Evolutionary conservation across 495 filamentous ascomycete genomes (phyloP).

Genomic region (Tuber aestivum): DNA sequence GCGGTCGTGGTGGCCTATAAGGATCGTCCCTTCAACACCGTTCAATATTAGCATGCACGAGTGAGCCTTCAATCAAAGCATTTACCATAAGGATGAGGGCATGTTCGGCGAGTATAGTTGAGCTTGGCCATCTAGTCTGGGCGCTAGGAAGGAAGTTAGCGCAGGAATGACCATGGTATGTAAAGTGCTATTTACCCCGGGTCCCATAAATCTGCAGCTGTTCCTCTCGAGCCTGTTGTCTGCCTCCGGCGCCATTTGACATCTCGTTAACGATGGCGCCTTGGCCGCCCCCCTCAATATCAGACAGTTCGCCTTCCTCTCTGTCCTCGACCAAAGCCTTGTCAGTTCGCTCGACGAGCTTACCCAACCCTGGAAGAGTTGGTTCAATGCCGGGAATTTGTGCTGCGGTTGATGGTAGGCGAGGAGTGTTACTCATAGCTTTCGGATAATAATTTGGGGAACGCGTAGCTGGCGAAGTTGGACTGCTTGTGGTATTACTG

Average conservation of each 20-base stretch:
- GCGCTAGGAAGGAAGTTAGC: background rate
- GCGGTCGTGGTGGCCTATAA: background rate
- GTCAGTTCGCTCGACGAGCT: slow-evolving; percentile 8
- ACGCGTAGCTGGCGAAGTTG: slow-evolving; percentile 26
- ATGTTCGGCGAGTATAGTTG: background rate
- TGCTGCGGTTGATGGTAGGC: slow-evolving; percentile 19
- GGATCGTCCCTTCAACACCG: background rate
- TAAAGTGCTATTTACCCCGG: background rate
- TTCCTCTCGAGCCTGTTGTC: slow-evolving; percentile 22
- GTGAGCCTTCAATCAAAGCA: background rate
- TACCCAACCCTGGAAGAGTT: slow-evolving; percentile 19
- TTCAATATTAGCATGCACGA: background rate
- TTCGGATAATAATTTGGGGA: slow-evolving; percentile 29
- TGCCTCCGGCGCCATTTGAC: slow-evolving; percentile 11
- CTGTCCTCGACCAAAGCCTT: slow-evolving; percentile 27
- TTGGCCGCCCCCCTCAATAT: slow-evolving; percentile 18
- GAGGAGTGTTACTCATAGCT: slow-evolving; percentile 17
- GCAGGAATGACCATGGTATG: background rate
- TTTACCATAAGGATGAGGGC: background rate
- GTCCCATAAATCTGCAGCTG: background rate
- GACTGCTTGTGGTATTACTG: slow-evolving; percentile 19
- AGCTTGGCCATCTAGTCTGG: background rate
- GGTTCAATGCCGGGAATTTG: slow-evolving; percentile 16
- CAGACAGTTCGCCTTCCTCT: slow-evolving; percentile 42
- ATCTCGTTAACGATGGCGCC: background rate